phyloP scores from a whole-genome alignment of 2,329 filamentous ascomycete species.

The Alternaria angustiovoidea region DNA sequence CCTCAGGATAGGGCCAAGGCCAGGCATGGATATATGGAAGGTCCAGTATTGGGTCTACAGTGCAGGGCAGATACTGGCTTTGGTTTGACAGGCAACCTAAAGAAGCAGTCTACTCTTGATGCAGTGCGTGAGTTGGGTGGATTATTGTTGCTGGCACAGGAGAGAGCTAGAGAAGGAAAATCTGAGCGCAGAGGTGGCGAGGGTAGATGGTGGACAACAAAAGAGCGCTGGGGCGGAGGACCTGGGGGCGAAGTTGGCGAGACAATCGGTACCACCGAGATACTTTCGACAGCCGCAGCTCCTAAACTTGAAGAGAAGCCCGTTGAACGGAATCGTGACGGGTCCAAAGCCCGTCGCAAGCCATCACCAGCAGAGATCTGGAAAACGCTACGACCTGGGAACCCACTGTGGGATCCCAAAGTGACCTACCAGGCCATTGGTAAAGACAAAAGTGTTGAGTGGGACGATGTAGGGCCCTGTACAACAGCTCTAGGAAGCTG shows the following conservation, averaged over 20 bases:
- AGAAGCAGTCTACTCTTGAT: slow-evolving; percentile 56
- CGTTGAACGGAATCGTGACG: slow-evolving; percentile 30
- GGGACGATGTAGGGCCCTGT: slow-evolving; percentile 62
- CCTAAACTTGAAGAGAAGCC: slow-evolving; percentile 49
- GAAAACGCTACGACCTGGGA: slow-evolving; percentile 61
- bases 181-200: slow-evolving; percentile 60
- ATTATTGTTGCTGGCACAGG: slow-evolving; percentile 66
- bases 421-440: slow-evolving; percentile 66
- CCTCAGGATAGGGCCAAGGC: slow-evolving; percentile 62
- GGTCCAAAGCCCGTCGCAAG: slow-evolving; percentile 49
- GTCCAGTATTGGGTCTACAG: slow-evolving; percentile 65
- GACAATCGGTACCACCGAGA: slow-evolving; percentile 34
- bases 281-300: slow-evolving; percentile 34
- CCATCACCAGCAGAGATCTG: slow-evolving; percentile 60
- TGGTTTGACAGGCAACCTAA: slow-evolving; percentile 44
- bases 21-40: slow-evolving; percentile 64
- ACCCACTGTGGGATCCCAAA: slow-evolving; percentile 64
- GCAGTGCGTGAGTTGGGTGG: slow-evolving; percentile 65
- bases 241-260: slow-evolving; percentile 56
- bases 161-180: slow-evolving; percentile 65
- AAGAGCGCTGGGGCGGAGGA: slow-evolving; percentile 65
- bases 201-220: slow-evolving; percentile 68
- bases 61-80: slow-evolving; percentile 65
- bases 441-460: slow-evolving; percentile 56
- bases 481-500: background rate